A percentile compares a stretch with the other conserved stretches of the same genome.
Evolutionary conservation across 2,329 filamentous ascomycete genomes (phyloP).

Genomic region (Fusarium incarnatum): DNA sequence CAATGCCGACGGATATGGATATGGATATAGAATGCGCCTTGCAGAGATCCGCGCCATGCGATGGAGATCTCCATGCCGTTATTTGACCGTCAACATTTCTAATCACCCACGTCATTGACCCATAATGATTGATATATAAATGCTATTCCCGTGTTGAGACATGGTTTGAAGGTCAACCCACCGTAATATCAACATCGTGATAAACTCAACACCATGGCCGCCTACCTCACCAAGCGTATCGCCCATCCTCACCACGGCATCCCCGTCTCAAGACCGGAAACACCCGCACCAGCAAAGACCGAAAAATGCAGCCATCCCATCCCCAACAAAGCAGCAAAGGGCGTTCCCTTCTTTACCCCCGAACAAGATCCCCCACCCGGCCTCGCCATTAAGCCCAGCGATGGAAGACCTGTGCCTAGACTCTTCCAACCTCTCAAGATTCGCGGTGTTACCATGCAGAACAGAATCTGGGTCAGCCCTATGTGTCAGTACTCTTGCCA

Average conservation of each 20-base stretch:
- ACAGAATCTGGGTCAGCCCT: slow-evolving; percentile 60
- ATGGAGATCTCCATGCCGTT: not conserved
- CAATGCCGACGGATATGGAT: not conserved
- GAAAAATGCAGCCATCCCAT: slow-evolving; percentile 43
- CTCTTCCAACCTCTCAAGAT: slow-evolving; percentile 62
- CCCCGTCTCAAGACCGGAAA: slow-evolving; percentile 41
- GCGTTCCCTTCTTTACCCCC: slow-evolving; percentile 61
- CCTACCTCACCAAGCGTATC: slow-evolving; percentile 45
- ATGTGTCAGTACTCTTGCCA: slow-evolving; percentile 61
- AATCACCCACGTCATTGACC: slow-evolving; percentile 33
- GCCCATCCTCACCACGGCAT: slow-evolving; percentile 46
- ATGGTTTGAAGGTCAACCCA: not conserved
- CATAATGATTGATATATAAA: slow-evolving; percentile 16
- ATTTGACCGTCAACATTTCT: slow-evolving; percentile 11
- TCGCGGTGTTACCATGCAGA: slow-evolving; percentile 57
- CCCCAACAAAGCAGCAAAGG: slow-evolving; percentile 45
- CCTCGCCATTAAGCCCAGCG: slow-evolving; percentile 57
- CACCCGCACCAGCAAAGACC: slow-evolving; percentile 35
- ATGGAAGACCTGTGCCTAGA: slow-evolving; percentile 62
- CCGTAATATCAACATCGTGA: not conserved
- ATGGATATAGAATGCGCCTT: not conserved
- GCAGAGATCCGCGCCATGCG: not conserved
- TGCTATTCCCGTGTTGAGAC: not conserved
- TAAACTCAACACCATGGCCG: slow-evolving; percentile 37
- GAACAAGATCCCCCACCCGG: slow-evolving; percentile 59